Base-by-base conservation (phyloP, 352 stramenopile species). In the Phytophthora cactorum region DNA sequence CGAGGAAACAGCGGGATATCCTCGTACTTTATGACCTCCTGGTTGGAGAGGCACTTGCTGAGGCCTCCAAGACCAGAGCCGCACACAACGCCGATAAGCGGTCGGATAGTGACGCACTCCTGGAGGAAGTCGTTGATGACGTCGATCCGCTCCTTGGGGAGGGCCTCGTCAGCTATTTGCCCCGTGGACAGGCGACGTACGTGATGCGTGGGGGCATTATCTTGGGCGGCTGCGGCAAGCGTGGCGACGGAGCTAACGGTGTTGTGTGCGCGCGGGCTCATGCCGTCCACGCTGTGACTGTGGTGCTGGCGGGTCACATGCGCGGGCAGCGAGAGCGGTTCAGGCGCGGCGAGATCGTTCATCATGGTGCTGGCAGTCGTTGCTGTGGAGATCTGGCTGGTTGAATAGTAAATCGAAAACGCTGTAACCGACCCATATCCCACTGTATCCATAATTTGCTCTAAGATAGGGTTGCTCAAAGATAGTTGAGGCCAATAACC, bases 1-100 rank as follows among this genome's bases (percentile, higher is more conserved):
- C 79, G 62, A 5, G 96, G 96, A 78, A 99, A 98, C 59, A 90
- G 80, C 15, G 96, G 96, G 60, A 99, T 98, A 59, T 98, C 90
- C 25, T 84, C 65, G 72, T 99, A 99, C 49, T 94, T 88, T 64
- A 99, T 89, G 15, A 87, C 89, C 22, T 98, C 60, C n/a, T 88
- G 90, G 41, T 92, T 90, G 7, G 89, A 78, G 5, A 99, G 77
- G 22, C 84, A 88, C 66, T 98, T 91, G 63, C 90, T 96, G 14
- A 99, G 85, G 8, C 83, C 87, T 17, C 93, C 95, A 43, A 99
- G 90, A 1, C 97, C 96, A 10, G 93, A 98, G 53, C 97, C 97
- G 72, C 96, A 99, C 43, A 99, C 92, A 67, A 99, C 66, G 49
- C 88, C 86, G 36, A 96, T 82, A 29, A 91, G 68, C 50, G 88